Evolutionary conservation across 768 basidiomycete species (phyloP), one percentile per base, ranked within the genome.

Genomic region (Xerocomellus dryophilus): DNA sequence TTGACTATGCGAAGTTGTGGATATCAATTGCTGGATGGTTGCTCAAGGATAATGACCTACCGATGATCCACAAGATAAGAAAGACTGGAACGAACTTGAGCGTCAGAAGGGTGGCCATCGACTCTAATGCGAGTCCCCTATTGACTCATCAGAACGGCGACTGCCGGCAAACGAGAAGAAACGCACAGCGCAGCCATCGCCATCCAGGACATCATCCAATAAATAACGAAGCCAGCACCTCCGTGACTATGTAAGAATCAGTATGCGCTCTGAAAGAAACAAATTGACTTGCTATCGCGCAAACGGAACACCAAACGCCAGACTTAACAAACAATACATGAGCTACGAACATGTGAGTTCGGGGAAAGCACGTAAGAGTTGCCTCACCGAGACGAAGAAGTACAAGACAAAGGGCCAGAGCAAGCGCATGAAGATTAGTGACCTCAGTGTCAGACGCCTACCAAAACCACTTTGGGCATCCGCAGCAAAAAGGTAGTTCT

Each of bases 151-250:
- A 59, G 56, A 15, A 18, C 29, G 20, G 4, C 31, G 11, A 23
- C n/a, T 27, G 31, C 15, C 1, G 15, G 23, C 8, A 43, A 43
- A 4, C 15, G 44, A 29, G 5, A 25, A 50, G 34, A 40, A 34
- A 70, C 80, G n/a, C 66, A 77, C 81, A 82, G 69, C 1, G 83
- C 74, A 8, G 76, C 64, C 84, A 86, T 86, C 36, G 74, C 78
- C 35, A 73, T 38, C 73, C 76, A 86, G 53, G 79, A 80, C 55
- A 84, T 69, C 81, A 84, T 83, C 85, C 86, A 87, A 62, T 81
- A 86, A 25, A 86, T 70, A 32, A 85, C 56, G 58, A 86, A 83
- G 0, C 85, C 85, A 0, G 68, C 66, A 17, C 79, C 81, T 10
- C 80, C 80, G 46, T 77, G 82, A 51, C 79, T 75, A 46, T 18